Conservation (phyloP, 1,139 yeast species). For the Saccharomycopsis phalli region DNA sequence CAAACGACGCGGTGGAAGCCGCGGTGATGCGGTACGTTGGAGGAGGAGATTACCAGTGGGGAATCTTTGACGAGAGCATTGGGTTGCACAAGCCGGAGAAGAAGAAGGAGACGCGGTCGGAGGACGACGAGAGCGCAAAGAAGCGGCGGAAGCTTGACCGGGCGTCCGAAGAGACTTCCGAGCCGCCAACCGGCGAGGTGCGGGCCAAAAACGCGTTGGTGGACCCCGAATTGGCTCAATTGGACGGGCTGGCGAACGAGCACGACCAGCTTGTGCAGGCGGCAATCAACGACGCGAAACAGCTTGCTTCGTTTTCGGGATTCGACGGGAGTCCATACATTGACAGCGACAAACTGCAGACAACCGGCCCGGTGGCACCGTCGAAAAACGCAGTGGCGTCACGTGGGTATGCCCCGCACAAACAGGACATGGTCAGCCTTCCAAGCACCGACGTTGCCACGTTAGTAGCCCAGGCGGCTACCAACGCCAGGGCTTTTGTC, state of each 20-base stretch:
- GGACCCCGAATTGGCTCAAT: constrained; percentile 53
- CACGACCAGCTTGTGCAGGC: constrained; percentile 60
- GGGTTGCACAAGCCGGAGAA: constrained; percentile 10
- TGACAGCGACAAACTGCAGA: constrained; percentile 19
- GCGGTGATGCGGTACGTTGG: constrained; percentile 69
- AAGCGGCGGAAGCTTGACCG: constrained; percentile 23
- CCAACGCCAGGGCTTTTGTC: constrained; percentile 11
- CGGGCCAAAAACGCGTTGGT: constrained; percentile 27
- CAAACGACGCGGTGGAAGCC: constrained; percentile 30
- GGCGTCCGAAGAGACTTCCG: constrained; percentile 21
- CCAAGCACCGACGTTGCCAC: constrained; percentile 24
- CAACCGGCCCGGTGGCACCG: background rate
- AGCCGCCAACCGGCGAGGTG: constrained; percentile 23
- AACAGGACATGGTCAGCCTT: constrained; percentile 4
- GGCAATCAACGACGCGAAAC: constrained; percentile 58
- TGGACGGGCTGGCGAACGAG: constrained; percentile 37
- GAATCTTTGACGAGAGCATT: constrained; percentile 15
- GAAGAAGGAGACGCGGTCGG: constrained; percentile 9
- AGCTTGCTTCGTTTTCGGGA: constrained; percentile 44
- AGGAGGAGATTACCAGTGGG: constrained; percentile 27
- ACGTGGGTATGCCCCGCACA: constrained; percentile 1
- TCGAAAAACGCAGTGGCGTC: background rate
- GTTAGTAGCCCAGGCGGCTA: constrained; percentile 22
- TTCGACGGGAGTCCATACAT: constrained; percentile 30
- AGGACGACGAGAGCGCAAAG: constrained; percentile 11